These are phyloP conservation scores for Plectosphaerella sp. DNA, from an alignment of 2,329 filamentous ascomycete species.

Conservation along the genomic window DNA sequence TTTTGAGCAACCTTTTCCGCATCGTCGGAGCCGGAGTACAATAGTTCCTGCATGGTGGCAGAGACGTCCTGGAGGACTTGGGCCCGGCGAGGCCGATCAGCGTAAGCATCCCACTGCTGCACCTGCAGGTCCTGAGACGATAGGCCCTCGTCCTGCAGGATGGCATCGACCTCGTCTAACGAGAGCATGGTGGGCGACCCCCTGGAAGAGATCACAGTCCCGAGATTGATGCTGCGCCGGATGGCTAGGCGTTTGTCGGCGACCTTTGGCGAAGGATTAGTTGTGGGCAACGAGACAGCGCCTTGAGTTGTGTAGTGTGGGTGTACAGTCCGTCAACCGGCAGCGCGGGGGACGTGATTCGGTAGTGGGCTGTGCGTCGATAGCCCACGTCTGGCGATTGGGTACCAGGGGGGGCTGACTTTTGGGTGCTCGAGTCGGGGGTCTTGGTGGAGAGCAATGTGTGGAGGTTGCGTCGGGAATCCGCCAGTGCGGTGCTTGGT, in stretches of 20 bases:
- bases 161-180: neutral
- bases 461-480: neutral
- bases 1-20: constrained; percentile 45
- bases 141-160: neutral
- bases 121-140: neutral
- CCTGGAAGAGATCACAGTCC: neutral
- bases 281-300: neutral
- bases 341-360: no score
- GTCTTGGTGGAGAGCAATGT: neutral
- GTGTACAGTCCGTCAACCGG: neutral
- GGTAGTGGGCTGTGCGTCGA: no score
- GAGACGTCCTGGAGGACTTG: constrained; percentile 32
- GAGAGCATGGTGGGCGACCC: neutral
- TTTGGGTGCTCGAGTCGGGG: neutral
- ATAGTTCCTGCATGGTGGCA: constrained; percentile 31
- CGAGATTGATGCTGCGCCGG: neutral
- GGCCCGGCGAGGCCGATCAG: constrained; percentile 13
- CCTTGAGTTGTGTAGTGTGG: neutral
- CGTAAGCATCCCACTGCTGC: neutral
- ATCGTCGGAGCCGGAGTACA: constrained; percentile 31
- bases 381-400: no score
- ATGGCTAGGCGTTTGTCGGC: neutral
- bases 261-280: neutral
- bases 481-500: neutral
- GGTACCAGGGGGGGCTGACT: no score